Base-by-base conservation (phyloP, 2,329 filamentous ascomycete genomes). In the Cytospora piceicola region DNA sequence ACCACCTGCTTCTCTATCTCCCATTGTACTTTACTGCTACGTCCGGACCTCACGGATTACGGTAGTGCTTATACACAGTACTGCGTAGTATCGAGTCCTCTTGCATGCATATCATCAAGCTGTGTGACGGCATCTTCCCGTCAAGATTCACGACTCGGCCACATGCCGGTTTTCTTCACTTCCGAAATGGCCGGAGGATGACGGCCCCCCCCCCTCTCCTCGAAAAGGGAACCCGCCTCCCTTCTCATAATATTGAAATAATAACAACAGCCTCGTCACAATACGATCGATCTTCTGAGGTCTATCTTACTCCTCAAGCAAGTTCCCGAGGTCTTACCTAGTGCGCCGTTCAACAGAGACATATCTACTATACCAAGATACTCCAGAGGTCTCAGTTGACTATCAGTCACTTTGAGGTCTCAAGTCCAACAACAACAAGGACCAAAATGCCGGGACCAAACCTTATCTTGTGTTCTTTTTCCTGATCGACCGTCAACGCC, bases 81-180 rank as follows among this genome's bases (percentile, higher is more conserved):
- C n/a, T n/a, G n/a, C n/a, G n/a, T n/a, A n/a, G 22, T 49, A 49
- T 24, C 42, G 22, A 49, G n/a, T 14, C 39, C 46, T 3, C 22
- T 12, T 22, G n/a, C n/a, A 22, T 24, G 22, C 22, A 8, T 49
- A 14, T 12, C 46, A 49, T 22, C 46, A 22, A 24, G 9, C n/a
- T 49, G 46, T 49, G 46, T 49, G 46, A 49, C 46, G n/a, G 46
- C 46, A 49, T 49, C 11, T 24, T 24, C 46, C 46, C n/a, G 46
- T 49, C 46, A 24, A 49, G 8, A 24, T 12, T 36, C 34, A 36
- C 34, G 34, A 42, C 46, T 49, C 46, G 46, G 46, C n/a, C 46
- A 49, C 46, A 49, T 49, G 46, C 46, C 46, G 46, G n/a, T 24
- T 49, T 24, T 49, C 46, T 49, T 12, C n/a, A 24, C n/a, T 22